Base-by-base conservation (phyloP, 202 grass and related monocot genomes). In the Hordeum pubiflorum region DNA sequence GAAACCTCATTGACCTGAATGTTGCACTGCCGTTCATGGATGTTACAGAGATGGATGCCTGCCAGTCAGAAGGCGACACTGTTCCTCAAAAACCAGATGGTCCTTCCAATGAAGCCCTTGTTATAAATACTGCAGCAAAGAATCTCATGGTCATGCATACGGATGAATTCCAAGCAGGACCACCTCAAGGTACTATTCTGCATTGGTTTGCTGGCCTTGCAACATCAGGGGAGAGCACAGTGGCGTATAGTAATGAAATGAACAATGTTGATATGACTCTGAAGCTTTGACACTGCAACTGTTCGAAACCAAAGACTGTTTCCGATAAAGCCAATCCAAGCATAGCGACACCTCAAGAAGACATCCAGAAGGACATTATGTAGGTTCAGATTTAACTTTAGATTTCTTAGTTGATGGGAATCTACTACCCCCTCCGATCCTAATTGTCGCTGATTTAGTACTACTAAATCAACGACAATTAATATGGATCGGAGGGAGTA, bases 151-250 rank as follows among this genome's bases (percentile, higher is more conserved):
- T 76, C 68, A 92, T 94, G 15, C 84, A 64, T 36, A 69, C 72
- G 34, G 84, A 78, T 71, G 54, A 84, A 1, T 8, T 62, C 36
- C 29, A 61, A n/a, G 29, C 23, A 59, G 71, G 41, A 58, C 70
- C 50, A 24, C 41, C 80, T 65, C 67, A 76, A 27, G 15, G 6
- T 68, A 80, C 91, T 64, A 89, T 76, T 71, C 70, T 97, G 83
- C 69, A 34, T 61, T 94, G 91, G 94, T 79, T 94, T 0, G 87
- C 91, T 27, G 69, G 85, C 8, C 55, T 94, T 11, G 81, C 83
- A 34, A 81, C 46, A 82, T 81, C 64, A 54, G 79, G 76, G 69
- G 66, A 69, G 18, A 82, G 83, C 56, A 43, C 26, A 40, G 22
- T 54, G n/a, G 13, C 83, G 38, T 43, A 12, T n/a, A 71, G 17